phyloP scores from a whole-genome alignment of 140 eudicot species.

The Senecio squalidus region DNA sequence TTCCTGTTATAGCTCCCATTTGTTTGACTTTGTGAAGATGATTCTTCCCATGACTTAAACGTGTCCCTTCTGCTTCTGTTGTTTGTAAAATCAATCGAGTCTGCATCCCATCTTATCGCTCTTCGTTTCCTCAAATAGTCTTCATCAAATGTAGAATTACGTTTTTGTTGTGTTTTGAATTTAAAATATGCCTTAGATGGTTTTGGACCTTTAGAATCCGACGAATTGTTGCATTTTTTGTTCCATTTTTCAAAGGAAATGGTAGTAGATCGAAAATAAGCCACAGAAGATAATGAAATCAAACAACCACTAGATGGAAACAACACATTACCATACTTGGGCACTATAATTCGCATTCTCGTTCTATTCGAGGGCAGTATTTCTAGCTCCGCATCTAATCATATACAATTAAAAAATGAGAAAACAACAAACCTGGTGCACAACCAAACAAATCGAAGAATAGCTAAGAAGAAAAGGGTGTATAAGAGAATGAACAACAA shows the following conservation, averaged over 20 bases:
- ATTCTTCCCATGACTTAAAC: constrained; percentile 36
- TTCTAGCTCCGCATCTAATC: too few relatives aligned
- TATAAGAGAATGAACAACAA: too few relatives aligned
- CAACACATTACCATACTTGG: too few relatives aligned
- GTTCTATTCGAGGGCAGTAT: too few relatives aligned
- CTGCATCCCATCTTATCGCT: constrained; percentile 15
- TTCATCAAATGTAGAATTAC: constrained; percentile 46
- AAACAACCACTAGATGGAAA: too few relatives aligned
- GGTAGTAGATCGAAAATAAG: constrained; percentile 32
- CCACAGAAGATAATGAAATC: constrained; percentile 23
- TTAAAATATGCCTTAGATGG: constrained; percentile 44
- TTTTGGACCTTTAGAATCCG: constrained; percentile 17
- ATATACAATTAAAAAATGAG: too few relatives aligned
- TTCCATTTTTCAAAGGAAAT: constrained; percentile 27
- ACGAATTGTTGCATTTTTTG: constrained; percentile 10
- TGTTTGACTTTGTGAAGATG: constrained; percentile 36
- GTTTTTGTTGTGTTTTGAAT: constrained; percentile 62
- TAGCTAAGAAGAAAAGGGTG: too few relatives aligned
- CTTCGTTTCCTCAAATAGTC: constrained; percentile 19
- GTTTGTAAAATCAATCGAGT: constrained; percentile 10
- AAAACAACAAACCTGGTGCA: too few relatives aligned
- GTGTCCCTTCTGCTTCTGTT: constrained; percentile 13
- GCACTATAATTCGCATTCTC: too few relatives aligned
- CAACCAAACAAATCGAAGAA: too few relatives aligned
- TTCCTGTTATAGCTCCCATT: constrained; percentile 24